Percentiles rank a stretch among this genome's conserved stretches.
Conservation (phyloP, 2,329 filamentous ascomycete genomes). For the Cylindrodendrum hubeiense region DNA sequence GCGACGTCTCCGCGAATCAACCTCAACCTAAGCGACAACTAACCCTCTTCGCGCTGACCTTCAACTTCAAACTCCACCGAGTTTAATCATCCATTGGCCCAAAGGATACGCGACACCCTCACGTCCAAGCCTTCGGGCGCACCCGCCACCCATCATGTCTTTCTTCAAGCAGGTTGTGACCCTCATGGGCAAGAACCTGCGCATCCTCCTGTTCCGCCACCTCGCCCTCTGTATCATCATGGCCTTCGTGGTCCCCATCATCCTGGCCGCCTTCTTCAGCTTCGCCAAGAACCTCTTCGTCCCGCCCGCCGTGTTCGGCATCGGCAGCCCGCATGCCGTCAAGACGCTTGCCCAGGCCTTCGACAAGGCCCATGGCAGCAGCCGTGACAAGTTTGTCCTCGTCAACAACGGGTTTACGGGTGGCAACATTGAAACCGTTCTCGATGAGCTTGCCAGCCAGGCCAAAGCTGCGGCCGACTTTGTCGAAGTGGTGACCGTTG, state of each 20-base stretch:
- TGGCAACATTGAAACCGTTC: conserved; percentile 79
- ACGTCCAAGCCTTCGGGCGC: conserved; percentile 17
- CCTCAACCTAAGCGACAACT: not conserved
- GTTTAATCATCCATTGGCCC: not conserved
- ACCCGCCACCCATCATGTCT: conserved; percentile 55
- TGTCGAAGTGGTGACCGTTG: conserved; percentile 67
- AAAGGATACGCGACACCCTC: not conserved
- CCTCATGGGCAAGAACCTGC: conserved; percentile 72
- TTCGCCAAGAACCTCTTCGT: conserved; percentile 88
- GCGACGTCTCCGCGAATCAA: not conserved
- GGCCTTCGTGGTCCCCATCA: conserved; percentile 70
- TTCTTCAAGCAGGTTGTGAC: conserved; percentile 71
- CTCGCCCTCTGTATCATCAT: conserved; percentile 64
- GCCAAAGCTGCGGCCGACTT: conserved; percentile 66
- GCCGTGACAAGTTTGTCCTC: conserved; percentile 79
- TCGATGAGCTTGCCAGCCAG: conserved; percentile 71
- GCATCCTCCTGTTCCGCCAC: conserved; percentile 69
- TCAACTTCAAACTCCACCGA: not conserved
- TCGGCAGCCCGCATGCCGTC: conserved; percentile 72
- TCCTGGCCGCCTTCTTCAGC: conserved; percentile 70
- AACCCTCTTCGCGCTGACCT: too few relatives aligned
- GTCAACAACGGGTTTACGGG: conserved; percentile 79
- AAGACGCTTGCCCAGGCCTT: conserved; percentile 76
- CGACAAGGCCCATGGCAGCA: conserved; percentile 61
- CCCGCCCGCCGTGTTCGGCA: conserved; percentile 80